phyloP scores from a whole-genome alignment of 495 filamentous ascomycete genomes.

The Hyphodiscus hymeniophilus region DNA sequence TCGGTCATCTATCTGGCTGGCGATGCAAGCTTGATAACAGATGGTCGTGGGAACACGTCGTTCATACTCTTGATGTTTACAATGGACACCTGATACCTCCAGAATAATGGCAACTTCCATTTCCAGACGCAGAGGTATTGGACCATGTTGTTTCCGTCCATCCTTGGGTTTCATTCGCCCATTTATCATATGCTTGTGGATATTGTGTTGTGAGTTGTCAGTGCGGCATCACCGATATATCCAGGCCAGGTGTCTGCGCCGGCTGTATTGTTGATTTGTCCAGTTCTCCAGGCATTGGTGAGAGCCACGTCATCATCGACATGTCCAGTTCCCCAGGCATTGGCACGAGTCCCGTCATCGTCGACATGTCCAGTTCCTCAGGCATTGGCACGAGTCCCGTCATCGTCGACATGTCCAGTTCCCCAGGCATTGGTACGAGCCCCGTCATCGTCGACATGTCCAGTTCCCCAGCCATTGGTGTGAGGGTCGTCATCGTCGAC shows the following conservation, averaged over 20 bases:
- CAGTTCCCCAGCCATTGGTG: too few relatives aligned
- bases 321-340: not conserved
- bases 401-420: constrained; percentile 1
- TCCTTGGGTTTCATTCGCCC: too few relatives aligned
- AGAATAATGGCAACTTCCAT: not conserved
- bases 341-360: not conserved
- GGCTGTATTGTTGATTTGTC: not conserved
- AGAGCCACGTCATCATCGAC: not conserved
- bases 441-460: too few relatives aligned
- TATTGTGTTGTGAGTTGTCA: too few relatives aligned
- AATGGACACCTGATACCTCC: not conserved
- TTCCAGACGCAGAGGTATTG: too few relatives aligned
- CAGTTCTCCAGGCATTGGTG: not conserved
- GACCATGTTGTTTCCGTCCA: not conserved
- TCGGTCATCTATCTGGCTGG: constrained; percentile 6
- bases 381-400: not conserved
- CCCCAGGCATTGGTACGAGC: too few relatives aligned
- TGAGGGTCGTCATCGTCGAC: too few relatives aligned
- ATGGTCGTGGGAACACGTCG: constrained; percentile 5
- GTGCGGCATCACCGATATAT: not conserved
- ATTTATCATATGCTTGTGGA: too few relatives aligned
- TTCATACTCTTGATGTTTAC: constrained; percentile 3
- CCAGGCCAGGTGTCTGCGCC: not conserved
- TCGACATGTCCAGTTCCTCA: constrained; percentile 1
- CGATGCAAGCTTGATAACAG: constrained; percentile 1